A percentile compares a stretch with the other conserved stretches of the same genome.
phyloP scores from a whole-genome alignment of 2,329 filamentous ascomycete species.

The Aspergillus spinulosporus region DNA sequence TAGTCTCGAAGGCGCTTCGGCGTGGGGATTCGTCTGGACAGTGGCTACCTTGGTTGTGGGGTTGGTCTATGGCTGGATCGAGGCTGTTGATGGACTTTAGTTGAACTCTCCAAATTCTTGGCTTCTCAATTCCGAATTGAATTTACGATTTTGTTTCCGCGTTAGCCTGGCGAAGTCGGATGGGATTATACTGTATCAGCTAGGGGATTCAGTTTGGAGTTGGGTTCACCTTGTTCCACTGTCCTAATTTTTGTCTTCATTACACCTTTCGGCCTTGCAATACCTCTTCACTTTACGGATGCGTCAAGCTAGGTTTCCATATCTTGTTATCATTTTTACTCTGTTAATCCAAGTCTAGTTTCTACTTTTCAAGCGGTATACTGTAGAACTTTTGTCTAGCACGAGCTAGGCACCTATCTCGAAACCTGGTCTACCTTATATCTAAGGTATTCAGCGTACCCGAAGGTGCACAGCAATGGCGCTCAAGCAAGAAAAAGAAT shows the following conservation, averaged over 20 bases:
- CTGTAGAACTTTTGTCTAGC: no score
- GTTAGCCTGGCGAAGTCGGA: constrained; percentile 1
- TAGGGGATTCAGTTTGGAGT: background rate
- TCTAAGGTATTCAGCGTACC: no score
- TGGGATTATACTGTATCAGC: background rate
- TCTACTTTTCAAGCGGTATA: background rate
- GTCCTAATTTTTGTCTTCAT: background rate
- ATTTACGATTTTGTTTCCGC: background rate
- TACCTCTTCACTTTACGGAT: background rate
- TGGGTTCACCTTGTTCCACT: background rate
- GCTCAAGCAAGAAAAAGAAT: background rate
- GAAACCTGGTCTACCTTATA: no score
- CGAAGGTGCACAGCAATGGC: no score
- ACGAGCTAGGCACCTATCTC: no score
- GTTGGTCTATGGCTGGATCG: constrained; percentile 41
- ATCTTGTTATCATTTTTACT: background rate
- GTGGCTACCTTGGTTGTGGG: constrained; percentile 43
- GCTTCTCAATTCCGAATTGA: background rate
- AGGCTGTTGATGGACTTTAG: constrained; percentile 40
- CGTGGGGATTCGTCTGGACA: constrained; percentile 76
- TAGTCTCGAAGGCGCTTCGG: constrained; percentile 66
- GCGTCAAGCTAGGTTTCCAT: background rate
- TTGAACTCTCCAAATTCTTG: background rate
- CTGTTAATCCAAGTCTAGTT: background rate
- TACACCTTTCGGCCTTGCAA: background rate